Evolutionary conservation across 75 land plant species (phyloP).

Genomic region (Sequoiadendron giganteum): DNA sequence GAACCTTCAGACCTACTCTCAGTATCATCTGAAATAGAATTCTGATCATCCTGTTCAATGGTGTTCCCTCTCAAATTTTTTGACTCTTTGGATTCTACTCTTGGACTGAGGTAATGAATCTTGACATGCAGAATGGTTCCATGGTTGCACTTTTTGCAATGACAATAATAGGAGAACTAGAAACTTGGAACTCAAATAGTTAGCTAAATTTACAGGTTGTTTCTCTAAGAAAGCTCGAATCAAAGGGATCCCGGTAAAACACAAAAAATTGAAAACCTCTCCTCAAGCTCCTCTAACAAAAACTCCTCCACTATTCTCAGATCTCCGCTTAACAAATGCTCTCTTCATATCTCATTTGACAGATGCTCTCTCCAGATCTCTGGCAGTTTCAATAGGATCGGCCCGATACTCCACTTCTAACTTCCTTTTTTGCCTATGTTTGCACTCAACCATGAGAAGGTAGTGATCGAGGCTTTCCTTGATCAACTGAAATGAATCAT

Average conservation of each 20-base stretch:
- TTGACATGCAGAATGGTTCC: slow-evolving; percentile 82
- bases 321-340: no score
- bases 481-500: no score
- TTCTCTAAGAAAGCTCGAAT: slow-evolving; percentile 78
- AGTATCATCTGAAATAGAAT: slow-evolving; percentile 33
- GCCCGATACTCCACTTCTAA: no score
- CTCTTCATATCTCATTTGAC: no score
- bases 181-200: slow-evolving; percentile 42
- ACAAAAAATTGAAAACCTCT: no score
- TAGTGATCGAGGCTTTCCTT: no score
- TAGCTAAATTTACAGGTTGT: slow-evolving; percentile 57
- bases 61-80: slow-evolving; percentile 11
- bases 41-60: slow-evolving; percentile 24
- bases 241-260: slow-evolving; percentile 48
- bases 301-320: no score
- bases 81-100: slow-evolving; percentile 34
- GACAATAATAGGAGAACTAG: slow-evolving; percentile 51
- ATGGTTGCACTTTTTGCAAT: slow-evolving; percentile 62
- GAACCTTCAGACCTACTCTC: slow-evolving; percentile 41
- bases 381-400: no score
- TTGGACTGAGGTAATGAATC: slow-evolving; percentile 68
- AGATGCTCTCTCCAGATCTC: no score
- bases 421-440: no score
- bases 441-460: no score
- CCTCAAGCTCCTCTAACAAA: no score